A percentile compares a stretch with the other conserved stretches of the same genome.
Conservation (phyloP, 2,329 filamentous ascomycete genomes). For the Colletotrichum falcatum region DNA sequence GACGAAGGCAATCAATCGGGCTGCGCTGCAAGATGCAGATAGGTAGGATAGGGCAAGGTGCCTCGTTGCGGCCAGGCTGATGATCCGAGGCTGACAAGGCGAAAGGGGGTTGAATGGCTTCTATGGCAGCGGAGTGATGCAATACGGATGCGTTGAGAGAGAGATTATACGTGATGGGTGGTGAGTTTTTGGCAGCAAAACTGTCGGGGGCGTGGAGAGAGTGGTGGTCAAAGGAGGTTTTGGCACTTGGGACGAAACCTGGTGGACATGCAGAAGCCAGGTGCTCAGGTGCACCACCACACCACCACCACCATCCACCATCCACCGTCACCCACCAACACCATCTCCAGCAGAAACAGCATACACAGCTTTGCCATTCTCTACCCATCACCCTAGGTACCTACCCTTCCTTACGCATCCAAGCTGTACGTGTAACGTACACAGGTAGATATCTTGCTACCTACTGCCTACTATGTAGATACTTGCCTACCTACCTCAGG, state of each 20-base stretch:
- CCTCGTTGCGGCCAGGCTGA: conserved; percentile 13
- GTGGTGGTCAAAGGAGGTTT: conserved; percentile 40
- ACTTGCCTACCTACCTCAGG: too few relatives aligned
- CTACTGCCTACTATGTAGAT: too few relatives aligned
- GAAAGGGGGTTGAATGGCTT: conserved; percentile 2
- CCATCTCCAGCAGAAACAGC: too few relatives aligned
- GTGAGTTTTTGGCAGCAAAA: conserved; percentile 29
- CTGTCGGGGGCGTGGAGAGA: conserved; percentile 32
- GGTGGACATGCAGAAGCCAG: conserved; percentile 33
- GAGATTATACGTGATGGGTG: conserved; percentile 33
- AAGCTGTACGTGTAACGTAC: too few relatives aligned
- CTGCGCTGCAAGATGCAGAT: conserved; percentile 29
- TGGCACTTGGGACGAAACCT: conserved; percentile 40
- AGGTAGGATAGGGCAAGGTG: not conserved
- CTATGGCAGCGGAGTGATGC: conserved; percentile 12
- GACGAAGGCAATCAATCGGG: conserved; percentile 30
- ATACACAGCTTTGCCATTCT: too few relatives aligned
- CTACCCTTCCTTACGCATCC: too few relatives aligned
- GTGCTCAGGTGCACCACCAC: conserved; percentile 14
- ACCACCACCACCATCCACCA: not conserved
- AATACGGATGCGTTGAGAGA: conserved; percentile 23
- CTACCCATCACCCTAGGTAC: not conserved
- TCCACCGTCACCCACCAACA: too few relatives aligned
- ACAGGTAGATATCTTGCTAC: too few relatives aligned
- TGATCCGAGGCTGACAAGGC: conserved; percentile 16